Evolutionary conservation across 2,329 filamentous ascomycete genomes (phyloP), one percentile per base, ranked within the genome.

Genomic region (Alternaria sp.): DNA sequence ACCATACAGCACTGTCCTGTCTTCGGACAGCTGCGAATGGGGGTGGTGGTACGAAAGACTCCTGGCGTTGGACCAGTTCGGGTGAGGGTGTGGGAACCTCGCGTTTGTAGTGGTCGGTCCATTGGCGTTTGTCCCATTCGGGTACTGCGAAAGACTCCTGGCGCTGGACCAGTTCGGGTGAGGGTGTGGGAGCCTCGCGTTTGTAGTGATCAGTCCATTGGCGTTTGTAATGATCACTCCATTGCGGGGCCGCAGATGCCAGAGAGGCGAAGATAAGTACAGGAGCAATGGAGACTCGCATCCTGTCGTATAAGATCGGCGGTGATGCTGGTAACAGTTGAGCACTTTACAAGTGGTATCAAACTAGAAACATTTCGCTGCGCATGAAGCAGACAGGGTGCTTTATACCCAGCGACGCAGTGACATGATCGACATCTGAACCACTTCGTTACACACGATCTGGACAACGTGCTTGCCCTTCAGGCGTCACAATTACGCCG

Each of bases 221-320:
- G 1, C 36, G 36, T 40, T 40, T 40, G 36, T 40, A 40, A 17
- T 40, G 36, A 11, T 40, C 36, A 40, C 36, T 40, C 36, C 36
- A 40, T 40, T 40, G 36, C 36, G 49, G 49, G 9, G 61, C 57
- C 3, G 67, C 67, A 5, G 57, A 26, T 5, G 55, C 49, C 30
- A 65, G 47, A 9, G 65, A 57, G 3, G 59, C 51, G 7, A 62
- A 30, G 2, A 62, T 7, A 5, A 43, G 3, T 15, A 59, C 46
- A 17, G 54, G 54, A 15, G 50, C 9, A 52, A 36, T 23, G 7
- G 28, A 23, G 3, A 12, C 17, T n/a, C 49, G 28, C 49, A 52
- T 57, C 3, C 23, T 56, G 51, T 52, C 12, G 12, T 28, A 46
- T 21, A 59, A 45, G 15, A 19, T 61, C 40, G 17, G 17, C 45